Percentiles rank a stretch among this genome's conserved stretches.
phyloP scores from a whole-genome alignment of 1,139 yeast species.

The Suhomyces bolitotheri region DNA sequence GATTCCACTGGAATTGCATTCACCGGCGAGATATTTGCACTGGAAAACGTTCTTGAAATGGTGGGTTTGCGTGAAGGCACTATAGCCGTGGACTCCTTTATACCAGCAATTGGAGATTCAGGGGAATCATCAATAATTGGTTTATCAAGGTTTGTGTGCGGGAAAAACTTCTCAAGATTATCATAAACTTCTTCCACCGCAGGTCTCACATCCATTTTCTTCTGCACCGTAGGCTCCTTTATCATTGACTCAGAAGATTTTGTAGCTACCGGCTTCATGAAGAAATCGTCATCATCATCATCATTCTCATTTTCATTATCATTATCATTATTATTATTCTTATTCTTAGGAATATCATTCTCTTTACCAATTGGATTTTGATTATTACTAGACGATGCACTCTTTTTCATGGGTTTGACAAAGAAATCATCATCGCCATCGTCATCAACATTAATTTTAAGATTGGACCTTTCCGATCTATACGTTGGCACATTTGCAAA shows the following conservation, averaged over 20 bases:
- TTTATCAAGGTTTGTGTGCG: conserved; percentile 87
- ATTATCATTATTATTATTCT: conserved; percentile 11
- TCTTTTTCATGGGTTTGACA: conserved; percentile 24
- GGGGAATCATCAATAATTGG: conserved; percentile 87
- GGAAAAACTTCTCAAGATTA: conserved; percentile 88
- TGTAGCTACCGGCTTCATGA: conserved; percentile 26
- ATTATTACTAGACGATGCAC: too few relatives aligned
- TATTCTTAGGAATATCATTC: too few relatives aligned
- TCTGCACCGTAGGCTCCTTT: conserved; percentile 11
- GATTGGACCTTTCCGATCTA: conserved; percentile 2
- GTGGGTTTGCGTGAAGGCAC: conserved; percentile 32
- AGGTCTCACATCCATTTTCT: conserved; percentile 66
- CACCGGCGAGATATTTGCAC: conserved; percentile 47
- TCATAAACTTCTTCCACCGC: conserved; percentile 93
- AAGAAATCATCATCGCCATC: conserved; percentile 34
- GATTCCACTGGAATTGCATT: conserved; percentile 24
- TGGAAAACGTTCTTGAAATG: conserved; percentile 49
- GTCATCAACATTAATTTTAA: conserved; percentile 12
- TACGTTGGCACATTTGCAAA: conserved; percentile 74
- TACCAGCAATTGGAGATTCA: conserved; percentile 45
- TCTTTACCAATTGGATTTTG: conserved; percentile 14
- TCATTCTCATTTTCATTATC: conserved; percentile 17
- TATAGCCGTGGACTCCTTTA: conserved; percentile 1
- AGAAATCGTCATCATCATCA: conserved; percentile 32
- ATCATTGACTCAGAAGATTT: conserved; percentile 18